phyloP scores from a whole-genome alignment of 176 grass and related monocot genomes.

The Rhynchospora pubera region DNA sequence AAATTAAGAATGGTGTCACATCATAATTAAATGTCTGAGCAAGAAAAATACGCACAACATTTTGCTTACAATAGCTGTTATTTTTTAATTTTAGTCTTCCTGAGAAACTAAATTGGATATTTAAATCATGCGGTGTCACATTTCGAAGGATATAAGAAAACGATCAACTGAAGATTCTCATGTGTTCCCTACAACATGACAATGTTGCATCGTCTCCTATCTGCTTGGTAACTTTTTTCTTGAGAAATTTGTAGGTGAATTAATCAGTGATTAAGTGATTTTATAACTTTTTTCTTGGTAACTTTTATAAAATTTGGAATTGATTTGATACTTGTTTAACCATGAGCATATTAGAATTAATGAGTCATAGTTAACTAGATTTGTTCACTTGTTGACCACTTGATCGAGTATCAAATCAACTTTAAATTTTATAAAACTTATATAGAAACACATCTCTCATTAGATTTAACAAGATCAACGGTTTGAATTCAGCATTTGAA shows the following conservation, averaged over 20 bases:
- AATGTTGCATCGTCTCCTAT: constrained; percentile 95
- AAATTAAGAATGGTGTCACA: background rate
- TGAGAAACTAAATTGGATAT: background rate
- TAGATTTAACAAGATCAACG: too few species aligned
- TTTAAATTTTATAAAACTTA: too few species aligned
- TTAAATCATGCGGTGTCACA: constrained; percentile 47
- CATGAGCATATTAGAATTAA: too few species aligned
- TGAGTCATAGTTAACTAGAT: too few species aligned
- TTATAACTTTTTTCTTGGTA: too few species aligned
- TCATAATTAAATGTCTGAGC: background rate
- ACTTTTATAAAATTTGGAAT: too few species aligned
- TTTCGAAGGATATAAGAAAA: constrained; percentile 76
- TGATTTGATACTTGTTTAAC: too few species aligned
- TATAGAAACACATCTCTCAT: too few species aligned
- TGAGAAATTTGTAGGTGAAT: background rate
- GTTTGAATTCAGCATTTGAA: too few species aligned
- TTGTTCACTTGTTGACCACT: too few species aligned
- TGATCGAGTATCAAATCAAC: too few species aligned
- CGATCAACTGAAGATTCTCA: constrained; percentile 88
- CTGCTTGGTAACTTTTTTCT: constrained; percentile 52
- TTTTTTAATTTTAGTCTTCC: background rate
- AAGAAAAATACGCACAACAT: background rate
- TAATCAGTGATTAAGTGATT: too few species aligned
- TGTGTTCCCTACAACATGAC: constrained; percentile 99
- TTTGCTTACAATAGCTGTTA: background rate